Conservation (phyloP, 2,329 filamentous ascomycete genomes). For the Intubia oerlemansii region DNA sequence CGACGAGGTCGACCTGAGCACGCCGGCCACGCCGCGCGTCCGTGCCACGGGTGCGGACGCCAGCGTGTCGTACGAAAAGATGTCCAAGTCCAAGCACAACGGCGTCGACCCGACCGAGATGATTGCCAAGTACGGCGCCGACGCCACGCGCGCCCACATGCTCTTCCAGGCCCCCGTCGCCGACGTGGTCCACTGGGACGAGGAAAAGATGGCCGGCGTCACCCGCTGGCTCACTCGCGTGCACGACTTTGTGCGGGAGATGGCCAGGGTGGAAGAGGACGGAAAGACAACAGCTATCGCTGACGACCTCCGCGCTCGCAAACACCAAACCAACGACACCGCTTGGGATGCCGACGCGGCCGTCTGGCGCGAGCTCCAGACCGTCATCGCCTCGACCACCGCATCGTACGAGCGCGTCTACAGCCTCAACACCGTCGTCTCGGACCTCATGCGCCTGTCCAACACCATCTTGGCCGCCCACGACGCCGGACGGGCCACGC, state of each 20-base stretch:
- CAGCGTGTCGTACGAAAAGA: constrained; percentile 60
- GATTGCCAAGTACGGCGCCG: constrained; percentile 57
- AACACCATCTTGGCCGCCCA: constrained; percentile 36
- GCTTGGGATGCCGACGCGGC: constrained; percentile 23
- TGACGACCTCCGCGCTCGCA: constrained; percentile 4
- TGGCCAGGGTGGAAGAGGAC: constrained; percentile 3
- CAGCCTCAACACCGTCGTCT: constrained; percentile 64
- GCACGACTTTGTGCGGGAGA: constrained; percentile 28
- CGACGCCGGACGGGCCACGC: constrained; percentile 15
- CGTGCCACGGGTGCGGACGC: constrained; percentile 35
- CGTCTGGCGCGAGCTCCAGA: constrained; percentile 46
- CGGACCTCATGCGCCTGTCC: constrained; percentile 62
- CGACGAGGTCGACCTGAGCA: constrained; percentile 45
- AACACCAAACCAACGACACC: constrained; percentile 13
- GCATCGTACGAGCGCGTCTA: constrained; percentile 49
- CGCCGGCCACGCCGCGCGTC: constrained; percentile 36
- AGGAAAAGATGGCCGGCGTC: constrained; percentile 58
- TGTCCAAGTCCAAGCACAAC: constrained; percentile 91
- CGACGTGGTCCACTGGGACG: constrained; percentile 77
- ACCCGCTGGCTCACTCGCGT: constrained; percentile 60
- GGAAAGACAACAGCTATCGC: constrained; percentile 2
- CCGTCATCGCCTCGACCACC: constrained; percentile 44
- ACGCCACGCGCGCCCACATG: constrained; percentile 69
- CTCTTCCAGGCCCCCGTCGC: constrained; percentile 72
- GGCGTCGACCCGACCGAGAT: constrained; percentile 62